Evolutionary conservation across 306 rosid genomes (phyloP).

Genomic region (Pterocarpus macrocarpus): DNA sequence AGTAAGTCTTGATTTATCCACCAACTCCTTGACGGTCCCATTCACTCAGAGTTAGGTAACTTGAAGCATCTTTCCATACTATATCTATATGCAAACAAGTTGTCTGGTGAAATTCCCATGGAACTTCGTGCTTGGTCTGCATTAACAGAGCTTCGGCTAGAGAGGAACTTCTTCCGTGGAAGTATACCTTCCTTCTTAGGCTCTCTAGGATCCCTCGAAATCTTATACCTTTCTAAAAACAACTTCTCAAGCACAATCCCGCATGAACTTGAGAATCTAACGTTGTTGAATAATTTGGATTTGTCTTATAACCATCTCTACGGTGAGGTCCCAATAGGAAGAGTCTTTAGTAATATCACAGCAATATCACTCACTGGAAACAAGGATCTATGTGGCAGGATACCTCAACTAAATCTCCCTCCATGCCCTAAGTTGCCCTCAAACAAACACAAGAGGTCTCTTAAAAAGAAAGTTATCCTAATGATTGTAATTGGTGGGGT

Average conservation of each 20-base stretch:
- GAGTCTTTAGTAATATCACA: conserved; percentile 43
- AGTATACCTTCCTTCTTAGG: conserved; percentile 30
- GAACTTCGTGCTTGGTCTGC: conserved; percentile 26
- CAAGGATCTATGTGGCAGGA: conserved; percentile 52
- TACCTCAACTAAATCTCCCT: conserved; percentile 39
- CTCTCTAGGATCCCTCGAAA: conserved; percentile 26
- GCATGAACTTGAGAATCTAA: conserved; percentile 21
- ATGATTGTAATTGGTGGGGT: not conserved
- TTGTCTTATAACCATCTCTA: conserved; percentile 53
- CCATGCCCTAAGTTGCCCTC: not conserved
- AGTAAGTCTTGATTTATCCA: not conserved
- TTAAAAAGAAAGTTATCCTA: not conserved
- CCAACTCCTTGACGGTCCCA: conserved; percentile 33
- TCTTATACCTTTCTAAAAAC: conserved; percentile 48
- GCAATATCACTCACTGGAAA: conserved; percentile 38
- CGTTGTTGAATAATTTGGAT: conserved; percentile 5
- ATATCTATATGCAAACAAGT: not conserved
- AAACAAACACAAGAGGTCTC: conserved; percentile 18
- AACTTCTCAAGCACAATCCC: conserved; percentile 47
- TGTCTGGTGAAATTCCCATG: conserved; percentile 42
- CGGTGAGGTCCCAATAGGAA: conserved; percentile 53
- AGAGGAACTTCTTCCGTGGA: conserved; percentile 37
- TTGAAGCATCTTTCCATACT: conserved; percentile 34
- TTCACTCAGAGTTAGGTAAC: conserved; percentile 44
- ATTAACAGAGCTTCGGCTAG: not conserved